phyloP scores from a whole-genome alignment of 225 moss, liverwort and hornwort genomes.

The Neckera pumila region DNA sequence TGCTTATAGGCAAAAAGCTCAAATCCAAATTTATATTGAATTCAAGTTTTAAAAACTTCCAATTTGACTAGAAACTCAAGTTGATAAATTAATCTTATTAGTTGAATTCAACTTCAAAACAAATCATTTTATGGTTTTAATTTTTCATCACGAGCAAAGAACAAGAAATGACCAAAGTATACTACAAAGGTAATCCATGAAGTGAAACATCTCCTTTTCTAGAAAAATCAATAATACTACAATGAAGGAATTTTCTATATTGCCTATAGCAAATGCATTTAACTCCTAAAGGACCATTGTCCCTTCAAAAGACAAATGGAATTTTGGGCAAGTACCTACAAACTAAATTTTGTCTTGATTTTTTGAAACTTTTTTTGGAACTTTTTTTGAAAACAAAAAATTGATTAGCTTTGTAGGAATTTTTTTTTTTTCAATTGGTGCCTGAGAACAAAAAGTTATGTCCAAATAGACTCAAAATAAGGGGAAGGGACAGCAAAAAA shows the following conservation, averaged over 20 bases:
- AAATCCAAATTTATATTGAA: not conserved
- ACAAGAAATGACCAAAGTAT: not conserved
- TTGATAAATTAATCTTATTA: not conserved
- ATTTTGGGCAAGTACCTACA: too few relatives aligned
- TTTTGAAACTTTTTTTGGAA: too few relatives aligned
- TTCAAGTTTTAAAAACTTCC: not conserved
- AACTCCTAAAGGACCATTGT: too few relatives aligned
- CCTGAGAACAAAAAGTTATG: too few relatives aligned
- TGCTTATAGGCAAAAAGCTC: not conserved
- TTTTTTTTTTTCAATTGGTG: too few relatives aligned
- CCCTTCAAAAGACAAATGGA: too few relatives aligned
- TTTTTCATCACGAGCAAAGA: not conserved
- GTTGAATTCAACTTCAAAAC: not conserved
- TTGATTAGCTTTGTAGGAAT: too few relatives aligned
- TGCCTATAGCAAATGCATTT: fast-evolving
- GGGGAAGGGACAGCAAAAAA: too few relatives aligned
- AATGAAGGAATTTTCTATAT: too few relatives aligned
- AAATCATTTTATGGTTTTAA: not conserved
- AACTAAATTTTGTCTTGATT: too few relatives aligned
- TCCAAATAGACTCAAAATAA: too few relatives aligned
- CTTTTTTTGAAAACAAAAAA: too few relatives aligned
- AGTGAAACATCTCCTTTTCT: not conserved
- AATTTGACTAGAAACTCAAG: not conserved
- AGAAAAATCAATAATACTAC: not conserved
- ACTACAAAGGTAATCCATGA: not conserved